Conservation (phyloP, 176 grass and related monocot genomes). For the Hsuehochloa calcarea region DNA sequence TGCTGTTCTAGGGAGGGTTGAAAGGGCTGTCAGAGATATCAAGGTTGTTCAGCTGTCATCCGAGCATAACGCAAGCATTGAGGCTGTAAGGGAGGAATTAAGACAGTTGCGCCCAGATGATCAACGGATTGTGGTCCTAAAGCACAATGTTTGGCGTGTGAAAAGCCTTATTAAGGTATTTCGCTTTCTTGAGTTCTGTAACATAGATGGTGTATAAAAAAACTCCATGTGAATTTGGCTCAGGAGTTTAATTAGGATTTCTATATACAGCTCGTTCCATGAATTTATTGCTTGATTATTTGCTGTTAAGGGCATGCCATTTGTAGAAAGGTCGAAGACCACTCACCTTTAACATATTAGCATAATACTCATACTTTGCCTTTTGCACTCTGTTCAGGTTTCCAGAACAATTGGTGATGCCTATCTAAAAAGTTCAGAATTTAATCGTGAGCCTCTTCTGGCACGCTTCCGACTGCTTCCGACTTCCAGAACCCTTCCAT, state of each 20-base stretch:
- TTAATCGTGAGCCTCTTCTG: slow-evolving; percentile 40
- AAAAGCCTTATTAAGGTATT: slow-evolving; percentile 82
- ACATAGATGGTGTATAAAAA: neutral
- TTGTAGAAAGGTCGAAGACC: neutral
- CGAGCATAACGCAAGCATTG: slow-evolving; percentile 61
- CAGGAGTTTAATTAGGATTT: neutral
- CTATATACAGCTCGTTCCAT: neutral
- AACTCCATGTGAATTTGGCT: neutral
- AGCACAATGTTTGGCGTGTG: slow-evolving; percentile 79
- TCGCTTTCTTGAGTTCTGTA: neutral
- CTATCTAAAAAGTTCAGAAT: slow-evolving; percentile 57
- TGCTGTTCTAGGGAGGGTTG: slow-evolving; percentile 54
- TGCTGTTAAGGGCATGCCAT: neutral
- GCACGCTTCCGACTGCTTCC: slow-evolving; percentile 19
- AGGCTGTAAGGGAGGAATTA: slow-evolving; percentile 63
- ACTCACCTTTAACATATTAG: neutral
- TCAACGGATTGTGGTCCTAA: slow-evolving; percentile 58
- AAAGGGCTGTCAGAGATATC: slow-evolving; percentile 41
- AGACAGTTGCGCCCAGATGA: slow-evolving; percentile 54
- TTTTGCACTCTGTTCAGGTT: slow-evolving; percentile 17
- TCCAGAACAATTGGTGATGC: slow-evolving; percentile 54
- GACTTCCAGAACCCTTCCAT: slow-evolving; percentile 32
- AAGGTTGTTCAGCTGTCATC: slow-evolving; percentile 51
- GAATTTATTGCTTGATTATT: neutral
- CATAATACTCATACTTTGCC: slow-evolving; percentile 10